phyloP scores from a whole-genome alignment of 2,329 filamentous ascomycete species.

The Claviceps sp. region DNA sequence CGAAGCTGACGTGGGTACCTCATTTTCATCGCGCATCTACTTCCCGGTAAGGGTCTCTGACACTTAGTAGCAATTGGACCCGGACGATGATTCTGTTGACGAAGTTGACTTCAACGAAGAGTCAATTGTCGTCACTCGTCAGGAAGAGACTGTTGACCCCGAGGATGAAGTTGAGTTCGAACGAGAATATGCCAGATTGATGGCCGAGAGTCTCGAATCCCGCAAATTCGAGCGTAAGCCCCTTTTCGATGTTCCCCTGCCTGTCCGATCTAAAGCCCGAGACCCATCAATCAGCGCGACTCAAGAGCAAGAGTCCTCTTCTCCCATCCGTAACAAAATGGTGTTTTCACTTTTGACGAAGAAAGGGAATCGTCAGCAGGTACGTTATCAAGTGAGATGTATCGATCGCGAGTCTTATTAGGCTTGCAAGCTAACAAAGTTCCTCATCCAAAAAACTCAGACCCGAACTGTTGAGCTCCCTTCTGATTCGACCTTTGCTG shows the following conservation, averaged over 20 bases:
- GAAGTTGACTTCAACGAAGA: slow-evolving; percentile 68
- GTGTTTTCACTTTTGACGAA: slow-evolving; percentile 94
- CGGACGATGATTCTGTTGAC: slow-evolving; percentile 33
- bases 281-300: slow-evolving; percentile 32
- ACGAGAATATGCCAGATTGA: slow-evolving; percentile 94
- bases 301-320: slow-evolving; percentile 11
- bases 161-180: slow-evolving; percentile 96
- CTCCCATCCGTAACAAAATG: slow-evolving; percentile 49
- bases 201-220: slow-evolving; percentile 92
- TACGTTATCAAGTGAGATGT: slow-evolving; percentile 18
- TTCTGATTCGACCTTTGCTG: slow-evolving; percentile 83
- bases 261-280: slow-evolving; percentile 61
- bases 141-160: slow-evolving; percentile 81
- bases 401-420: background rate
- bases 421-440: background rate
- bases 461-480: slow-evolving; percentile 83
- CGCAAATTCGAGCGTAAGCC: slow-evolving; percentile 92
- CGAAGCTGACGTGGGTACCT: slow-evolving; percentile 37
- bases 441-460: slow-evolving; percentile 28
- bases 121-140: slow-evolving; percentile 78
- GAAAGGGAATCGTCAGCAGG: slow-evolving; percentile 89
- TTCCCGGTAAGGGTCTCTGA: background rate
- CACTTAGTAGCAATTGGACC: slow-evolving; percentile 25
- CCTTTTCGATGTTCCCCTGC: slow-evolving; percentile 92
- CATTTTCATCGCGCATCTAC: background rate